phyloP scores from a whole-genome alignment of 306 rosid genomes.

The Cucurbita moschata region DNA sequence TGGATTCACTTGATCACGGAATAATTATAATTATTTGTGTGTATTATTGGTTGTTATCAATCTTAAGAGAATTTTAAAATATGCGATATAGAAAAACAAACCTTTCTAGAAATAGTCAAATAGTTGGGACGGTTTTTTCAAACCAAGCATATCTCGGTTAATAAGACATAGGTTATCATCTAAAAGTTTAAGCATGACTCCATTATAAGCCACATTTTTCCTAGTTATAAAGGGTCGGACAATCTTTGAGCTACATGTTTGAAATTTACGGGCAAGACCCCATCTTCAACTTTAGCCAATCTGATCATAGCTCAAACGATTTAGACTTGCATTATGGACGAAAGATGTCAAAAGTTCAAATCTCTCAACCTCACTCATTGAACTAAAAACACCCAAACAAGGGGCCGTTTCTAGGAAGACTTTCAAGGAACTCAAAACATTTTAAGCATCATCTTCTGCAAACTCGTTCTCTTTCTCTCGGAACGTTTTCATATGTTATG shows the following conservation, averaged over 20 bases:
- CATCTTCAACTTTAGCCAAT: background rate
- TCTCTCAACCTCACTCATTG: background rate
- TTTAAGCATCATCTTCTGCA: background rate
- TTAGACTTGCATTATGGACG: background rate
- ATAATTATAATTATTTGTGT: background rate
- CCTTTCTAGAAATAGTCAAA: background rate
- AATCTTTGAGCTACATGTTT: background rate
- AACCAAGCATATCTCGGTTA: too few relatives aligned
- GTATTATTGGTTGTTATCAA: background rate
- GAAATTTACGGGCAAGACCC: background rate
- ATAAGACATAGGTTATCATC: too few relatives aligned
- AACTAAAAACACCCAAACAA: background rate
- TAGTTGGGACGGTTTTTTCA: too few relatives aligned
- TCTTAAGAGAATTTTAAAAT: background rate
- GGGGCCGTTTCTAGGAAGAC: too few relatives aligned
- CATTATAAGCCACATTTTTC: background rate
- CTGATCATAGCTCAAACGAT: background rate
- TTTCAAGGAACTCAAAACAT: background rate
- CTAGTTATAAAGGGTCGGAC: background rate
- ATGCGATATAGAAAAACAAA: background rate
- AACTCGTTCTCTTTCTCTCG: background rate
- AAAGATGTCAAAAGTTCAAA: too few relatives aligned
- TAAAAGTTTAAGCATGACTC: too few relatives aligned
- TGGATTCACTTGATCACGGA: background rate
- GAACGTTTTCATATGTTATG: background rate